Base-by-base conservation (phyloP, 768 basidiomycete genomes). In the Lactarius deliciosus region DNA sequence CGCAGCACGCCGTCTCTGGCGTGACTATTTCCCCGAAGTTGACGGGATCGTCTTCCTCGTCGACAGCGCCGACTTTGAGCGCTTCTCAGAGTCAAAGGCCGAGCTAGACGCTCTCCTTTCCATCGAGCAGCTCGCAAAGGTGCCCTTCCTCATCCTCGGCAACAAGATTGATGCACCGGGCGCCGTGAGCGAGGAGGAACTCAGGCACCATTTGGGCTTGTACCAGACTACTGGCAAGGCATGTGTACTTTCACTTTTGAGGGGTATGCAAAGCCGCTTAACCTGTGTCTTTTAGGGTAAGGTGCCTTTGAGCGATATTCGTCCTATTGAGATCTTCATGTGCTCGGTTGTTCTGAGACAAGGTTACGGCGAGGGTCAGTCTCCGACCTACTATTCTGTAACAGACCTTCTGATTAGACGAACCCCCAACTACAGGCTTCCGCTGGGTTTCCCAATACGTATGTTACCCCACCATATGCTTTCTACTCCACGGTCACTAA, bases 191-290 rank as follows among this genome's bases (percentile, higher is more conserved):
- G 97, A 99, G 79, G 96, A 99, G 75, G 95, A 99, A 77, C 81
- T 99, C 70, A 89, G 97, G 75, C 94, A 98, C 74, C 86, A 94
- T 70, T 83, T 99, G 54, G 97, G 97, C 18, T 81, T 99, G 58
- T 97, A 96, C 80, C 95, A 98, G 79, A 99, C 97, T n/a, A 99
- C 97, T 28, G 97, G 97, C 76, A 98, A 99, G 89, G 96, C 95
- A 65, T 55, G 79, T 75, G n/a, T 41, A 6, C 20, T 3, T 20
- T 25, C 28, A 20, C 38, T 22, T 34, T 47, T n/a, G 22, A 16
- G 22, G 53, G 11, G 22, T 28, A 22, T 36, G 59, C 36, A 54
- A 22, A 45, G 41, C 73, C 57, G 11, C 20, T 40, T 75, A 47
- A 58, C 38, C 32, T 34, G 22, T 25, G 36, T 58, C 30, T 47